phyloP scores from a whole-genome alignment of 768 basidiomycete genomes.

The Bullera alba region DNA sequence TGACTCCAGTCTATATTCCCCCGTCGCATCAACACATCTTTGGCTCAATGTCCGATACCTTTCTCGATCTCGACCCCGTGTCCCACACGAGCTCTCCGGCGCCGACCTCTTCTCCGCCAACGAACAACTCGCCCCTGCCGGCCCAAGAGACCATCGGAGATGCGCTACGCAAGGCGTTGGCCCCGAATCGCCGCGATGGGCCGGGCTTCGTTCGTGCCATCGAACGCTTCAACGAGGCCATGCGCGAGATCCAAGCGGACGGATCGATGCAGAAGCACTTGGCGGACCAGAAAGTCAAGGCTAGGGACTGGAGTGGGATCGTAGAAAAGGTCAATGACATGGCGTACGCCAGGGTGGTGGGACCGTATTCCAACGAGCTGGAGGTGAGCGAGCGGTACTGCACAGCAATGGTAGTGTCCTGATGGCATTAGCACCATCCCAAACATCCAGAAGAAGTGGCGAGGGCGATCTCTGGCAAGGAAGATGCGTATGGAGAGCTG shows the following conservation, averaged over 20 bases:
- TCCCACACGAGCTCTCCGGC: slow-evolving; percentile 24
- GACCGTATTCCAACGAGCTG: slow-evolving; percentile 75
- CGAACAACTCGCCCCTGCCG: slow-evolving; percentile 3
- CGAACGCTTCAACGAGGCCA: slow-evolving; percentile 36
- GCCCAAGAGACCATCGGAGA: slow-evolving; percentile 30
- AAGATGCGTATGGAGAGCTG: slow-evolving; percentile 43
- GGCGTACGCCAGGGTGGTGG: slow-evolving; percentile 86
- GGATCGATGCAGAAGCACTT: slow-evolving; percentile 14
- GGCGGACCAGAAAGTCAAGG: not conserved
- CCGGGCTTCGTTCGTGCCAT: slow-evolving; percentile 38
- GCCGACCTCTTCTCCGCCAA: slow-evolving; percentile 10
- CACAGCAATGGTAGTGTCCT: too few relatives aligned
- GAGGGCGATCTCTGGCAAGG: slow-evolving; percentile 35
- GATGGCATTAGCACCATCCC: slow-evolving; percentile 62
- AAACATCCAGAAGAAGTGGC: slow-evolving; percentile 68
- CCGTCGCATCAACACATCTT: slow-evolving; percentile 34
- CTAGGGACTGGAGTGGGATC: slow-evolving; percentile 29
- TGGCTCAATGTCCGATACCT: slow-evolving; percentile 20
- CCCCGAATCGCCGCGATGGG: slow-evolving; percentile 36
- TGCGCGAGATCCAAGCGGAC: slow-evolving; percentile 21
- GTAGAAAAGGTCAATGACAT: slow-evolving; percentile 55
- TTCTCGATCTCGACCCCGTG: slow-evolving; percentile 10
- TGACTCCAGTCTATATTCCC: slow-evolving; percentile 37
- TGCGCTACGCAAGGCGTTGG: slow-evolving; percentile 30
- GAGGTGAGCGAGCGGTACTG: slow-evolving; percentile 60